Evolutionary conservation across 2,329 filamentous ascomycete species (phyloP).

Genomic region (Trichoderma semiorbis): DNA sequence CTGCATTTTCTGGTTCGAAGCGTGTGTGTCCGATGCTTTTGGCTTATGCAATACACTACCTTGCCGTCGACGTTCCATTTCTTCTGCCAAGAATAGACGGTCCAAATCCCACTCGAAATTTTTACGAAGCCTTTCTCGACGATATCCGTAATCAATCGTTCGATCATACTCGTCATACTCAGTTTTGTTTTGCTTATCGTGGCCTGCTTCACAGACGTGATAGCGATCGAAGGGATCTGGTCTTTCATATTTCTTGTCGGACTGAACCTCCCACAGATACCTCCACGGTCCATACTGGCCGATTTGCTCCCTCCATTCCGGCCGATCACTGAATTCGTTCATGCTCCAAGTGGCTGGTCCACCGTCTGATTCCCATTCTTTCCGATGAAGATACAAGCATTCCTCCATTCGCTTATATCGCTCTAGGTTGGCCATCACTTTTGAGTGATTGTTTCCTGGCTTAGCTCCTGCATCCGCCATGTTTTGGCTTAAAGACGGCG

Average conservation of each 20-base stretch:
- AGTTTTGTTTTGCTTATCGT: neutral
- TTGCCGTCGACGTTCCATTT: neutral
- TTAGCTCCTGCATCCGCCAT: neutral
- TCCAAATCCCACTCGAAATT: slow-evolving; percentile 20
- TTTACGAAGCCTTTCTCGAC: slow-evolving; percentile 12
- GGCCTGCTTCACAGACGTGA: neutral
- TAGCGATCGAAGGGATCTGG: neutral
- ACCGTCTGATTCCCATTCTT: neutral
- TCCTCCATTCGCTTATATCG: slow-evolving; percentile 1
- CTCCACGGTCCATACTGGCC: neutral
- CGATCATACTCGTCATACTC: slow-evolving; percentile 4
- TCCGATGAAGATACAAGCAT: slow-evolving; percentile 1
- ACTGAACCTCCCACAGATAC: neutral
- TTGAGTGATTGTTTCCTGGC: neutral
- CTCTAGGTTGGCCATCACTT: neutral
- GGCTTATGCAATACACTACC: neutral
- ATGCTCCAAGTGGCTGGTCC: neutral
- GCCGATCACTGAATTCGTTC: neutral
- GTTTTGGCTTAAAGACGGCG: neutral
- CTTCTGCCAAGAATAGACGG: slow-evolving; percentile 13
- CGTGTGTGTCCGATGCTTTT: neutral
- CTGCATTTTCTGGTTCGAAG: neutral
- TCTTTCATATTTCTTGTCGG: neutral
- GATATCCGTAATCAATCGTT: slow-evolving; percentile 10
- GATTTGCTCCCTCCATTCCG: neutral